A percentile compares a stretch with the other conserved stretches of the same genome.
These are phyloP conservation scores for Anisodus acutangulus DNA, from an alignment of 257 asterid genomes.

Conservation along the genomic window DNA sequence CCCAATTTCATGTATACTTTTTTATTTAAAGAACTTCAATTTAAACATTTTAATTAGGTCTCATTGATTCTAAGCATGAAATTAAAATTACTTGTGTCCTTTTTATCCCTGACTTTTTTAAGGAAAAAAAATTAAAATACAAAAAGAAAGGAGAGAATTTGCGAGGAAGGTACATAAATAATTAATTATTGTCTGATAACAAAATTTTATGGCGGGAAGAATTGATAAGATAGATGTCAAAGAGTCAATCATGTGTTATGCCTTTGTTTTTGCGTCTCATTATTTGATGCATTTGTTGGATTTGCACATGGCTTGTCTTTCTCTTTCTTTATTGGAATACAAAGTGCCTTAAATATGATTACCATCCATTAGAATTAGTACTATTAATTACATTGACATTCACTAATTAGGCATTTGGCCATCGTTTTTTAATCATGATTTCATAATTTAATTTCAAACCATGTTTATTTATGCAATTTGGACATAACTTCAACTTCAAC, in stretches of 20 bases:
- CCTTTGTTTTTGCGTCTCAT: constrained; percentile 33
- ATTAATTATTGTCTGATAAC: neutral
- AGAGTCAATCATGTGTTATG: constrained; percentile 37
- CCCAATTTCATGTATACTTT: neutral
- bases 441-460: too few relatives aligned
- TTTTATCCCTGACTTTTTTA: neutral
- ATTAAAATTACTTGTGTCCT: neutral
- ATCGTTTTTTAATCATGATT: too few relatives aligned
- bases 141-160: constrained; percentile 1
- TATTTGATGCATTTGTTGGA: constrained; percentile 32
- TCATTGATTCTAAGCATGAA: neutral
- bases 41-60: neutral
- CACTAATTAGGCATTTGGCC: neutral
- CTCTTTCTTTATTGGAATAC: constrained; percentile 16
- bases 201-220: neutral
- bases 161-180: constrained; percentile 29
- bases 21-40: neutral
- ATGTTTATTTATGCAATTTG: too few relatives aligned
- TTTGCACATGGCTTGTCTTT: constrained; percentile 44
- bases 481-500: too few relatives aligned
- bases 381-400: neutral
- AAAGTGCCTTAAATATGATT: neutral
- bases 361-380: neutral
- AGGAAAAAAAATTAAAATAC: neutral
- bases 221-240: constrained; percentile 26